A percentile compares a stretch with the other conserved stretches of the same genome.
These are phyloP conservation scores for Crotalaria pallida DNA, from an alignment of 306 rosid species.

Conservation along the genomic window DNA sequence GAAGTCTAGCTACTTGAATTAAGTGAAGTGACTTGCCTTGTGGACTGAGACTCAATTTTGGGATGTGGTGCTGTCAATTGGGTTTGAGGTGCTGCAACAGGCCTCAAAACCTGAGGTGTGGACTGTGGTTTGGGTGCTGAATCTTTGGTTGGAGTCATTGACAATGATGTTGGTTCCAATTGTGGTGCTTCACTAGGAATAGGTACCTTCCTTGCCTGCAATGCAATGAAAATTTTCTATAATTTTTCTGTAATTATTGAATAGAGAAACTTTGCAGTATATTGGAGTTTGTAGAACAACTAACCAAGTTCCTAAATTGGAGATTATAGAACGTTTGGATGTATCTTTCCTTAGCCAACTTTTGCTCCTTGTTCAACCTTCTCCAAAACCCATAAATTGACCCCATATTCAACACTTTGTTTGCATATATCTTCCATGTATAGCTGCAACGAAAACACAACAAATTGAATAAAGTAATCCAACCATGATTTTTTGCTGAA, in stretches of 20 bases:
- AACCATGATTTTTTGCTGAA: background rate
- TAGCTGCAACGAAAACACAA: conserved; percentile 45
- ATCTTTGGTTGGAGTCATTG: conserved; percentile 10
- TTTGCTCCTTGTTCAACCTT: conserved; percentile 61
- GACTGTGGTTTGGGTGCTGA: conserved; percentile 9
- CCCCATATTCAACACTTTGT: conserved; percentile 77
- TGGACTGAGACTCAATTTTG: conserved; percentile 10
- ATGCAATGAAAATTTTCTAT: background rate
- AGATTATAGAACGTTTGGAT: conserved; percentile 75
- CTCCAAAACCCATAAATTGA: conserved; percentile 86
- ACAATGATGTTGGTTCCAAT: background rate
- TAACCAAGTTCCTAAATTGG: conserved; percentile 66
- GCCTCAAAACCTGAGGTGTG: background rate
- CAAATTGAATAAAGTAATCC: background rate
- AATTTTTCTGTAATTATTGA: background rate
- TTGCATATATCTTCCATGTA: conserved; percentile 97
- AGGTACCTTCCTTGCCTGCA: conserved; percentile 55
- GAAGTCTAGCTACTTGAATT: background rate
- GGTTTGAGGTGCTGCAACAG: conserved; percentile 12
- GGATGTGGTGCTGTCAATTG: background rate
- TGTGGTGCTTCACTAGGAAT: conserved; percentile 50
- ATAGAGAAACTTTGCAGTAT: no score
- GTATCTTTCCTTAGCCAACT: conserved; percentile 73
- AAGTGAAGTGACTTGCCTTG: conserved; percentile 20
- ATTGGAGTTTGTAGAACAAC: no score